These are phyloP conservation scores for Mycogone perniciosa DNA, from an alignment of 2,329 filamentous ascomycete genomes.

Conservation along the genomic window DNA sequence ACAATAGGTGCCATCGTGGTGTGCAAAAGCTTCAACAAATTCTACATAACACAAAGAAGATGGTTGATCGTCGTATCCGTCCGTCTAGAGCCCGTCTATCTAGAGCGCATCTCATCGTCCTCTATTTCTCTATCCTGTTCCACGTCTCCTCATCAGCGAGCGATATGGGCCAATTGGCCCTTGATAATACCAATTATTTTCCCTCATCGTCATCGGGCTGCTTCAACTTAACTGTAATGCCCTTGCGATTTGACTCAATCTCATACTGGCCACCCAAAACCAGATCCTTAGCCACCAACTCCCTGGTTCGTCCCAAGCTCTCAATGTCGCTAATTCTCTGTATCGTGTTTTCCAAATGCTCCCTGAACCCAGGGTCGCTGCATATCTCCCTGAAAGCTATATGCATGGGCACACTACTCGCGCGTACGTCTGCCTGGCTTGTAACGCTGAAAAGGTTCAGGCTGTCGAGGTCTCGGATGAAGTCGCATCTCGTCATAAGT, in stretches of 20 bases:
- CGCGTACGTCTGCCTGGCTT: slow-evolving; percentile 75
- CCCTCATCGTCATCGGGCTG: slow-evolving; percentile 32
- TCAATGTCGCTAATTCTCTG: slow-evolving; percentile 89
- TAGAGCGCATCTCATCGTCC: no score
- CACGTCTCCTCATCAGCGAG: no score
- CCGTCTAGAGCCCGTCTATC: no score
- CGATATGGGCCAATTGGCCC: neutral
- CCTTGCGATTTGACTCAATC: slow-evolving; percentile 40
- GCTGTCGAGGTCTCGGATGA: slow-evolving; percentile 87
- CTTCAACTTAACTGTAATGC: slow-evolving; percentile 38
- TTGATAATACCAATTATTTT: neutral
- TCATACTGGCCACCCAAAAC: slow-evolving; percentile 78
- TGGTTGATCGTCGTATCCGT: no score
- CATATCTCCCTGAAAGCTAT: slow-evolving; percentile 85
- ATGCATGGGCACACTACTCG: slow-evolving; percentile 95
- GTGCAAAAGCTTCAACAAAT: no score
- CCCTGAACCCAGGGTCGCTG: slow-evolving; percentile 65
- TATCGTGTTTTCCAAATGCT: slow-evolving; percentile 75
- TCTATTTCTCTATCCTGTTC: no score
- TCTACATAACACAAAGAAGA: no score
- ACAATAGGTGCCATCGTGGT: no score
- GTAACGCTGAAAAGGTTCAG: slow-evolving; percentile 95
- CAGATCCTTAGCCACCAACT: slow-evolving; percentile 91
- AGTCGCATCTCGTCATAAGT: slow-evolving; percentile 94
- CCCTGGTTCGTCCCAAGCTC: slow-evolving; percentile 84